Evolutionary conservation across 345 rosid genomes (phyloP), one percentile per base, ranked within the genome.

Genomic region (Lenwebbia sp.): DNA sequence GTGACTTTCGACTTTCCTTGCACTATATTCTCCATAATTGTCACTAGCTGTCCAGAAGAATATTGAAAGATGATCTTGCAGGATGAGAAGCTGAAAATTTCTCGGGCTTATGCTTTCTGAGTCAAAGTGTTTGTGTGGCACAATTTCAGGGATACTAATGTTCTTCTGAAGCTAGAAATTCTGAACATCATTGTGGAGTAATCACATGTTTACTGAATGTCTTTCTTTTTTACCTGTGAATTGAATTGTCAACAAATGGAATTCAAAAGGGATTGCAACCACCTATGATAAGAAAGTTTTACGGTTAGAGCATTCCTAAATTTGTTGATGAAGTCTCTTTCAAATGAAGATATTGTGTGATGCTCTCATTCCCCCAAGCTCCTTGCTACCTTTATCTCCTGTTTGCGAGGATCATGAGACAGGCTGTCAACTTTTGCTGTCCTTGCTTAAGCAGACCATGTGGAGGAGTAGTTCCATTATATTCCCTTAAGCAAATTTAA

Each of bases 1-100:
- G 99, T 97, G 86, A 85, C 47, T 70, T 37, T 70, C 7, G 3
- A 78, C 58, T 83, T 53, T 75, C 83, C 19, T 51, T 3, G 6
- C 82, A 22, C 26, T 52, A 37, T n/a, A 62, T 37, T 33, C 75
- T 82, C 25, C 19, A 70, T 70, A 70, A 70, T 37, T 70, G 12
- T 37, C 47, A 33, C 21, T 37, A 70, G 78, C 26, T 37, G 47
- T 70, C 47, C 25, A 33, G 78, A 70, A 37, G 10, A 70, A 4
- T 70, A 33, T 70, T 70, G 78, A 83, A 14, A 75, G 83, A 54
- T 26, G 54, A 55, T 85, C 62, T 13, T 55, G 58, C 25, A 44
- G 41, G 52, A 47, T 55, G 50, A 78, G 10, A 22, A 55, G 84
- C 53, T 85, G 74, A 49, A 84, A 84, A 12, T 25, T 41, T 37